Percentiles rank a stretch among this genome's conserved stretches.
phyloP scores from a whole-genome alignment of 164 flowering plant genomes.

The Vitis labrusca region DNA sequence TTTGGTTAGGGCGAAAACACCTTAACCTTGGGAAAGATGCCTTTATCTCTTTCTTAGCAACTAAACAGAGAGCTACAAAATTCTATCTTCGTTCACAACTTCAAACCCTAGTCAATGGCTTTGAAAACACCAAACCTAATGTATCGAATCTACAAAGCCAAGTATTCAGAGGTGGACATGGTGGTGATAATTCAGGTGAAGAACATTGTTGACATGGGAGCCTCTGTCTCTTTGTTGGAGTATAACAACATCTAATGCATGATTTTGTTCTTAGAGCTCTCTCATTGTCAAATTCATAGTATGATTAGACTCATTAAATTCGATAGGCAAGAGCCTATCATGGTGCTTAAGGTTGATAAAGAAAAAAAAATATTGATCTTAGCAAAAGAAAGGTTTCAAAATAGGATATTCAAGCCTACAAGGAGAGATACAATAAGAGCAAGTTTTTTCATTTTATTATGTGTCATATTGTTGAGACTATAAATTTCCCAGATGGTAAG shows the following conservation, averaged over 20 bases:
- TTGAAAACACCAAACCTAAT: conserved; percentile 64
- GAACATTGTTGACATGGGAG: conserved; percentile 91
- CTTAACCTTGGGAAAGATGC: too few species aligned
- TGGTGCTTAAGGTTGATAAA: conserved; percentile 89
- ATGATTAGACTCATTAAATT: conserved; percentile 84
- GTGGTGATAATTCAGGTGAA: conserved; percentile 96
- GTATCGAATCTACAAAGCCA: conserved; percentile 91
- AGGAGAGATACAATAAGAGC: conserved; percentile 93
- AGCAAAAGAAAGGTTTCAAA: conserved; percentile 87
- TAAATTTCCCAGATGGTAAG: conserved; percentile 9
- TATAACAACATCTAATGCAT: conserved; percentile 96
- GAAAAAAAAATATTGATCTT: conserved; percentile 89
- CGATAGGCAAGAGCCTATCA: conserved; percentile 91
- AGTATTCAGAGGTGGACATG: conserved; percentile 85
- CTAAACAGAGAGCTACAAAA: too few species aligned
- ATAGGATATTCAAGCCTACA: conserved; percentile 80
- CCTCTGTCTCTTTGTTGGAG: conserved; percentile 86
- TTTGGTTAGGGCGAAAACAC: too few species aligned
- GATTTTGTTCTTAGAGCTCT: conserved; percentile 92
- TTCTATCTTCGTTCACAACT: not conserved
- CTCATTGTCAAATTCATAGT: conserved; percentile 87
- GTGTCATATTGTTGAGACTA: conserved; percentile 93
- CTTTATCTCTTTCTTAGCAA: too few species aligned
- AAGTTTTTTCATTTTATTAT: conserved; percentile 94
- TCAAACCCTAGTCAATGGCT: conserved; percentile 35